A percentile compares a stretch with the other conserved stretches of the same genome.
Conservation (phyloP, 73 alveolate genomes). For the Tetrahymena malaccensis region DNA sequence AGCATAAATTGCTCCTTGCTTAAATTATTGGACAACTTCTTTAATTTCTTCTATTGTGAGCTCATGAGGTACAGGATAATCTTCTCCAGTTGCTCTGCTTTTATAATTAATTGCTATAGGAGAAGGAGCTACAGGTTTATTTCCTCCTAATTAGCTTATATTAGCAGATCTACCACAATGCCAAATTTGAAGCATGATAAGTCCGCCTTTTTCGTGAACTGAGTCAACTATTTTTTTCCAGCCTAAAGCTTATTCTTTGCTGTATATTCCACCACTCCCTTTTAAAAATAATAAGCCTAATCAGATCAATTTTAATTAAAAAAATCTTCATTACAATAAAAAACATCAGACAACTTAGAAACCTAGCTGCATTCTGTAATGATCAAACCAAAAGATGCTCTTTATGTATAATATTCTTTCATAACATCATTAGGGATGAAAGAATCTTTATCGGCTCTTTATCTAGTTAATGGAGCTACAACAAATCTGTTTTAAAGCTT, state of each 20-base stretch:
- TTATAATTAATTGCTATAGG: conserved; percentile 4
- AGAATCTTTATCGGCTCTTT: conserved; percentile 31
- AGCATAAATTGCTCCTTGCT: conserved; percentile 57
- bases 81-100: conserved; percentile 10
- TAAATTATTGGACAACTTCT: conserved; percentile 46
- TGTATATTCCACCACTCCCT: conserved; percentile 37
- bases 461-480: conserved; percentile 42
- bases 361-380: conserved; percentile 47
- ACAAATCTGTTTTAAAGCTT: conserved; percentile 32
- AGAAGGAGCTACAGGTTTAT: conserved; percentile 12
- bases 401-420: conserved; percentile 47
- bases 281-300: background rate
- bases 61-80: conserved; percentile 19
- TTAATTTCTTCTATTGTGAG: conserved; percentile 37
- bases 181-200: conserved; percentile 29
- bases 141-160: background rate
- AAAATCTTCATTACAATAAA: background rate
- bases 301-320: background rate
- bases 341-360: conserved; percentile 27
- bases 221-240: conserved; percentile 29
- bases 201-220: conserved; percentile 36
- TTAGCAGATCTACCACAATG: conserved; percentile 46
- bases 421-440: conserved; percentile 39
- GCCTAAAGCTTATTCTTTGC: conserved; percentile 23
- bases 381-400: conserved; percentile 51